phyloP scores from a whole-genome alignment of 129 eudicot genomes.

The Tanacetum coccineum region DNA sequence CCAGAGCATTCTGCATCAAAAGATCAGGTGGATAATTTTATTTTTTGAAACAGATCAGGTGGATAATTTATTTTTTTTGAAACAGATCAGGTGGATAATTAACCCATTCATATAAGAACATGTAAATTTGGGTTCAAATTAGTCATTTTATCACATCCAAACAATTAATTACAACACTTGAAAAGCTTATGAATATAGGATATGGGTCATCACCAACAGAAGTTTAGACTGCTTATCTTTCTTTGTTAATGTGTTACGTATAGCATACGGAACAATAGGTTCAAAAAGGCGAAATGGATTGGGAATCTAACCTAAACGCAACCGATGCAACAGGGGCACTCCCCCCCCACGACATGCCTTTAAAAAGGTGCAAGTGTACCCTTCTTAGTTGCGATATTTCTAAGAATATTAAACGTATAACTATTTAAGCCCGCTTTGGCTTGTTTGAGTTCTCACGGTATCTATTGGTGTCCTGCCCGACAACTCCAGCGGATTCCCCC shows the following conservation, averaged over 20 bases:
- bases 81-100: background rate
- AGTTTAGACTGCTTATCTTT: background rate
- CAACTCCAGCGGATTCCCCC: slow-evolving; percentile 74
- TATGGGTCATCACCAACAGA: background rate
- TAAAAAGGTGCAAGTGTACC: slow-evolving; percentile 55
- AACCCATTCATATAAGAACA: background rate
- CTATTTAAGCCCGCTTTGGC: slow-evolving; percentile 46
- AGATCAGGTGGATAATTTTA: background rate
- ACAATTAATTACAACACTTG: no score
- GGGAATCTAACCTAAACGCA: slow-evolving; percentile 51
- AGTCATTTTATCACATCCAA: no score
- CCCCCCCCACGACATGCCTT: no score
- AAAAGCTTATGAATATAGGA: no score
- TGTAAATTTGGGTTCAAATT: no score
- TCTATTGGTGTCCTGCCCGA: slow-evolving; percentile 85
- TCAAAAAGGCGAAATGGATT: no score
- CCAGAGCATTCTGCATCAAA: slow-evolving; percentile 71
- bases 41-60: no score
- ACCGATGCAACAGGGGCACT: slow-evolving; percentile 79
- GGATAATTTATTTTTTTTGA: no score
- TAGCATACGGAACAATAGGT: background rate
- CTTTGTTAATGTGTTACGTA: no score
- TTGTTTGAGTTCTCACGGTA: slow-evolving; percentile 65
- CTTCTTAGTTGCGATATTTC: slow-evolving; percentile 37
- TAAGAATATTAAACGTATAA: slow-evolving; percentile 43